Evolutionary conservation across 768 basidiomycete genomes (phyloP), one percentile per base, ranked within the genome.

Genomic region (Termitomyces sp.): DNA sequence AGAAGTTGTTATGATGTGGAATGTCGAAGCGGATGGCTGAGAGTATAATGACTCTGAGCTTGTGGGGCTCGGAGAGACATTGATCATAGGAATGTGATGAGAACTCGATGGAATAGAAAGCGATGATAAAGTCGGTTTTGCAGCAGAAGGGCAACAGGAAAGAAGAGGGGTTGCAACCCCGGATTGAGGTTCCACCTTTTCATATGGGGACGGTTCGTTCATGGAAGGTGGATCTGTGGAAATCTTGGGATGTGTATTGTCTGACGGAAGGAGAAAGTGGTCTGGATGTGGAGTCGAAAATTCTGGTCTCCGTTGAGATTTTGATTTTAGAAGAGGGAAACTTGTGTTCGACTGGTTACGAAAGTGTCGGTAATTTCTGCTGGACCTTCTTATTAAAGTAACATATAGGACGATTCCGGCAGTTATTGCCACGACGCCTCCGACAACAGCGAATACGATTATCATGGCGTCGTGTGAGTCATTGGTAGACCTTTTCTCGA

Each of bases 31-130:
- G 14, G 61, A 58, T 18, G 39, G 50, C 37, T 65, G 62, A 24
- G 64, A 65, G n/a, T 65, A 63, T 13, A 58, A 3, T 5, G 64
- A 65, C 18, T 56, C 54, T n/a, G 60, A 58, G 5, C 16, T 22
- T 16, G 47, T 50, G 16, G 56, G 51, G 2, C 12, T 27, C 9
- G 54, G 24, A 34, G 39, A n/a, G 4, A 37, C 34, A 22, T 20
- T 20, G 32, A 36, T 7, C 1, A 20, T 27, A 7, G 37, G 22
- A 26, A 14, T 16, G 9, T 22, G 5, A 22, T 9, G 5, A 29
- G n/a, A 27, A 22, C 24, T 5, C 18, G 55, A 20, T 20, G 58
- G 58, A 16, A 59, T 54, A 34, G 24, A 24, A 4, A 59, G 55
- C 31, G 47, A 20, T 22, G 47, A 3, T 5, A 57, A 29, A 32